phyloP scores from a whole-genome alignment of 2,329 filamentous ascomycete genomes.

The Trichoderma sp. region DNA sequence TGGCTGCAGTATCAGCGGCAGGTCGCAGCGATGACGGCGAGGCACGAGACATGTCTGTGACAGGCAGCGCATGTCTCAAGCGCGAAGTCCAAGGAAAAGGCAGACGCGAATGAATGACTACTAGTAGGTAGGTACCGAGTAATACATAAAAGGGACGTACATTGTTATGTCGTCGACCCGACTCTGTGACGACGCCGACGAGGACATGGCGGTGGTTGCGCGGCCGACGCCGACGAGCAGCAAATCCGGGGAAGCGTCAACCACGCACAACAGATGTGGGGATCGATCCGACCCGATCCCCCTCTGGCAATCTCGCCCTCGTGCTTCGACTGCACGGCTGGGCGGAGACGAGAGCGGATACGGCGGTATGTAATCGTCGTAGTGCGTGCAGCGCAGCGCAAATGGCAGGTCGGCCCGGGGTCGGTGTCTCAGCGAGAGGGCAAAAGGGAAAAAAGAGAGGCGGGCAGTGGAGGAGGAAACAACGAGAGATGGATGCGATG shows the following conservation, averaged over 20 bases:
- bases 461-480: neutral
- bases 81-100: neutral
- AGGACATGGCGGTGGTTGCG: conserved; percentile 26
- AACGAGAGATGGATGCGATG: neutral
- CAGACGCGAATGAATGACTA: neutral
- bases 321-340: conserved; percentile 16
- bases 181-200: conserved; percentile 29
- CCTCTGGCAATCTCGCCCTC: conserved; percentile 23
- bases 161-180: conserved; percentile 34
- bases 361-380: neutral
- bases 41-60: neutral
- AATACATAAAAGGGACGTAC: conserved; percentile 28
- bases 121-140: too few relatives aligned
- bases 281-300: conserved; percentile 25
- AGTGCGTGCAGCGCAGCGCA: conserved; percentile 1
- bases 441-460: neutral
- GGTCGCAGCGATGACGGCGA: neutral
- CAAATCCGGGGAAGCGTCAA: conserved; percentile 26
- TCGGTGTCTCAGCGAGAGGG: neutral
- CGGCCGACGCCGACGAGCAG: conserved; percentile 7
- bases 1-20: neutral
- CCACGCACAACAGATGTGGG: conserved; percentile 17
- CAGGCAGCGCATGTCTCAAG: neutral
- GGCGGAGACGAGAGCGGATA: conserved; percentile 24
- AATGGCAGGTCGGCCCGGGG: neutral